phyloP scores from a whole-genome alignment of 2,329 filamentous ascomycete species.

The Ceratocystiopsis sp. region DNA sequence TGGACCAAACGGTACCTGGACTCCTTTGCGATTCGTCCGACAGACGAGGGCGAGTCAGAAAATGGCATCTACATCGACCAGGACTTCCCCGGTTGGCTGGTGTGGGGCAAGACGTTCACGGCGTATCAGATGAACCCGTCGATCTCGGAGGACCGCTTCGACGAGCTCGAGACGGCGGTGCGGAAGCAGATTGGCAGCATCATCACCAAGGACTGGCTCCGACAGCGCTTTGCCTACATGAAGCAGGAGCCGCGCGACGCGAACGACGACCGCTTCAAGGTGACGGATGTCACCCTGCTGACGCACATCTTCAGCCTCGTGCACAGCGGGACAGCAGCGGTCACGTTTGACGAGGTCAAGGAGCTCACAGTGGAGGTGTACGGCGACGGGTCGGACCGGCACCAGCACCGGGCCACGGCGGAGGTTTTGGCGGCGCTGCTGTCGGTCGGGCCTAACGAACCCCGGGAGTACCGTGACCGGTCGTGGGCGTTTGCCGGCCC shows the following conservation, averaged over 20 bases:
- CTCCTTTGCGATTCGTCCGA: constrained; percentile 44
- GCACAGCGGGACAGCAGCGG: constrained; percentile 58
- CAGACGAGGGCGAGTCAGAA: background rate
- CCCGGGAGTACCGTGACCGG: constrained; percentile 51
- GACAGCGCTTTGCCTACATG: constrained; percentile 64
- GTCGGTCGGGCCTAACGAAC: constrained; percentile 62
- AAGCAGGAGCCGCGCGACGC: constrained; percentile 16
- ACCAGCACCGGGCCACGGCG: constrained; percentile 88
- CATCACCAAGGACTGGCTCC: constrained; percentile 72
- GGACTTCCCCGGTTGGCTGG: constrained; percentile 89
- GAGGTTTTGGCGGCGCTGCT: constrained; percentile 84
- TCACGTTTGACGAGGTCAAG: constrained; percentile 76
- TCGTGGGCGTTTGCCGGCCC: constrained; percentile 87
- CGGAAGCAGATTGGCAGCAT: constrained; percentile 66
- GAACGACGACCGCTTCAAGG: constrained; percentile 55
- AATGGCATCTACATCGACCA: constrained; percentile 73
- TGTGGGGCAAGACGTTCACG: constrained; percentile 79
- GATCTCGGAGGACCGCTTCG: constrained; percentile 49
- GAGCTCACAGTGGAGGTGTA: constrained; percentile 63
- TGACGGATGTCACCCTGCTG: constrained; percentile 71
- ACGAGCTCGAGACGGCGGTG: constrained; percentile 58
- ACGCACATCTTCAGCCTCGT: constrained; percentile 85
- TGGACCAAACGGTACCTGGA: constrained; percentile 69
- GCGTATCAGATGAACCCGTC: constrained; percentile 57
- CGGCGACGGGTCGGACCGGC: constrained; percentile 88